phyloP scores from a whole-genome alignment of 768 basidiomycete species.

The Lactifluus volemus region DNA sequence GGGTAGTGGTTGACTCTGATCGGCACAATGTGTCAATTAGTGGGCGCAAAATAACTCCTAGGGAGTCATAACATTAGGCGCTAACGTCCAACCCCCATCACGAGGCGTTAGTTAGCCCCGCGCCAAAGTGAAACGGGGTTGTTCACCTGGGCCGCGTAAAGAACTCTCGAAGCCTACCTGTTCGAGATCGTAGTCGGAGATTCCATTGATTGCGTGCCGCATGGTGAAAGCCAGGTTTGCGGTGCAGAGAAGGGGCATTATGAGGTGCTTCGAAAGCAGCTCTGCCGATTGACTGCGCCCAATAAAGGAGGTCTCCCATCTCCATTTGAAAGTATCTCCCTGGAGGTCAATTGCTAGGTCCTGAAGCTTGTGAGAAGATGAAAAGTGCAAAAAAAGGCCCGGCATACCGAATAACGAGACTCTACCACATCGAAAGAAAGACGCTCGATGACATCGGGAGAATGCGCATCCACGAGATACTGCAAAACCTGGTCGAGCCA shows the following conservation, averaged over 20 bases:
- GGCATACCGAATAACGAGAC: conserved; percentile 50
- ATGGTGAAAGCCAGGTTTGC: conserved; percentile 62
- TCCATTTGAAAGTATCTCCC: conserved; percentile 59
- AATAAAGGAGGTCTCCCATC: conserved; percentile 65
- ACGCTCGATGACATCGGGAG: conserved; percentile 50
- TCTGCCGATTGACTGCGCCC: conserved; percentile 61
- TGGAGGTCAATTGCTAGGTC: conserved; percentile 59
- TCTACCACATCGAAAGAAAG: conserved; percentile 50
- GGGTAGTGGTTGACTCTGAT: not conserved
- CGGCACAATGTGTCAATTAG: not conserved
- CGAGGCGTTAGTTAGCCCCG: conserved; percentile 10
- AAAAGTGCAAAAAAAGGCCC: conserved; percentile 11
- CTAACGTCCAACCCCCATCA: not conserved
- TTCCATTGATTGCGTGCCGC: conserved; percentile 45
- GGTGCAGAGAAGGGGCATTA: conserved; percentile 65
- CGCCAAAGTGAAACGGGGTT: conserved; percentile 13
- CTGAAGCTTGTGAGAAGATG: conserved; percentile 29
- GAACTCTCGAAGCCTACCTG: conserved; percentile 37
- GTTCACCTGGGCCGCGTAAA: conserved; percentile 4
- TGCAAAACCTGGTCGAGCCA: conserved; percentile 53
- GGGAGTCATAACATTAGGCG: conserved; percentile 1
- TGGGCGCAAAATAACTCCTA: not conserved
- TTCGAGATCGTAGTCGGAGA: conserved; percentile 52
- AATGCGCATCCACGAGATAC: conserved; percentile 49
- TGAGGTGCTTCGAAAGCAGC: conserved; percentile 68